Conservation (phyloP, 306 rosid genomes). For the Urtica urens region DNA sequence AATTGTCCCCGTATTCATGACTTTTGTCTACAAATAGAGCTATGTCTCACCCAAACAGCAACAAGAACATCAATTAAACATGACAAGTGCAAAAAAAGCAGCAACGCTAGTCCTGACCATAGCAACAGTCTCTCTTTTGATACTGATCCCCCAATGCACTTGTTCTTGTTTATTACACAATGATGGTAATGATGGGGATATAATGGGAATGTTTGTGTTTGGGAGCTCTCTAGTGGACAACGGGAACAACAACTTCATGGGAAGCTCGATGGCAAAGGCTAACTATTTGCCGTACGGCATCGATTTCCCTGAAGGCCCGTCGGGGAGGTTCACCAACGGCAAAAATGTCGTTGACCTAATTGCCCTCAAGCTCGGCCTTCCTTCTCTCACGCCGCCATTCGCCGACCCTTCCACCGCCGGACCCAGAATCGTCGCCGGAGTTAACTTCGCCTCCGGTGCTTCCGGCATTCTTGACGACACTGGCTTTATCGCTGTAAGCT, state of each 20-base stretch:
- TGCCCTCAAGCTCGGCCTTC: conserved; percentile 22
- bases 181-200: neutral
- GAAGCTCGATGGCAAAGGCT: conserved; percentile 27
- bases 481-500: conserved; percentile 27
- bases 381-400: conserved; percentile 28
- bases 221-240: conserved; percentile 46
- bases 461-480: conserved; percentile 42
- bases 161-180: too few species aligned
- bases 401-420: conserved; percentile 30
- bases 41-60: too few species aligned
- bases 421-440: conserved; percentile 26
- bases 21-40: too few species aligned
- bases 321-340: conserved; percentile 44
- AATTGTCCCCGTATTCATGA: too few species aligned
- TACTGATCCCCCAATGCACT: too few species aligned
- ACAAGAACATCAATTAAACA: too few species aligned
- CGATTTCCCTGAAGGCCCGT: conserved; percentile 33
- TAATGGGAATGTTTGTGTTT: conserved; percentile 38
- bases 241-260: conserved; percentile 40
- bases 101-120: too few species aligned
- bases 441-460: conserved; percentile 38
- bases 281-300: conserved; percentile 37
- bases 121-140: too few species aligned
- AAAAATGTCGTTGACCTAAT: conserved; percentile 36
- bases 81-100: too few species aligned